phyloP scores from a whole-genome alignment of 768 basidiomycete genomes.

The Coprinopsis sp. region DNA sequence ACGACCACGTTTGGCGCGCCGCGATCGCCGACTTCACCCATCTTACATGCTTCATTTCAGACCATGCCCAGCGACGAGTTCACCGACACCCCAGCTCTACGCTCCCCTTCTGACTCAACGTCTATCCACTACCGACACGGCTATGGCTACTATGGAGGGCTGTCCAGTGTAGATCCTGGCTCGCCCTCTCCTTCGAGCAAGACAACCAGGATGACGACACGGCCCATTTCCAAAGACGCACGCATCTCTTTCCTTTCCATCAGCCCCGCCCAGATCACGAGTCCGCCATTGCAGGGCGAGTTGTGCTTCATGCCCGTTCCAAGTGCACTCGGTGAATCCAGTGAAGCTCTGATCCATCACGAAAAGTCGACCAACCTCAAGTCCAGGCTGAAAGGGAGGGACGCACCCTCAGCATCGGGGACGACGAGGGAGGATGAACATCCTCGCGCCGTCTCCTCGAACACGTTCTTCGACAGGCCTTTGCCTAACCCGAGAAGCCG shows the following conservation, averaged over 20 bases:
- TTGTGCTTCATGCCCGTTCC: slow-evolving; percentile 48
- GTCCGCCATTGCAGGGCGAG: slow-evolving; percentile 49
- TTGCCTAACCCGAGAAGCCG: not conserved
- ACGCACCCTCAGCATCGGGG: too few species aligned
- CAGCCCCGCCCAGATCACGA: slow-evolving; percentile 55
- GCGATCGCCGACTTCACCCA: not conserved
- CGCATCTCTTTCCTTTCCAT: slow-evolving; percentile 37
- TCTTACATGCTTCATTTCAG: slow-evolving; percentile 3
- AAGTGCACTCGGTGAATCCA: slow-evolving; percentile 3
- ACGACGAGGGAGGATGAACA: not conserved
- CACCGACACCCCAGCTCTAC: too few species aligned
- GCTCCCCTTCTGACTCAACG: too few species aligned
- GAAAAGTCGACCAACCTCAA: slow-evolving; percentile 8
- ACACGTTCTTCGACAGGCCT: not conserved
- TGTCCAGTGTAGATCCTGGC: too few species aligned
- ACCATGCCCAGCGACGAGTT: too few species aligned
- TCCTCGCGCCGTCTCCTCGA: not conserved
- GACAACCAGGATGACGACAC: not conserved
- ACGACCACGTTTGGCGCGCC: too few species aligned
- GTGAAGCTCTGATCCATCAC: slow-evolving; percentile 1
- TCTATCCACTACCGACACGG: too few species aligned
- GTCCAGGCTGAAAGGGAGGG: not conserved
- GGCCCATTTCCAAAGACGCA: slow-evolving; percentile 16
- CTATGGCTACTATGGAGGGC: too few species aligned
- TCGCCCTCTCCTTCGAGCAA: not conserved